Evolutionary conservation across 2,329 filamentous ascomycete genomes (phyloP).

Genomic region (Fusarium sp.): DNA sequence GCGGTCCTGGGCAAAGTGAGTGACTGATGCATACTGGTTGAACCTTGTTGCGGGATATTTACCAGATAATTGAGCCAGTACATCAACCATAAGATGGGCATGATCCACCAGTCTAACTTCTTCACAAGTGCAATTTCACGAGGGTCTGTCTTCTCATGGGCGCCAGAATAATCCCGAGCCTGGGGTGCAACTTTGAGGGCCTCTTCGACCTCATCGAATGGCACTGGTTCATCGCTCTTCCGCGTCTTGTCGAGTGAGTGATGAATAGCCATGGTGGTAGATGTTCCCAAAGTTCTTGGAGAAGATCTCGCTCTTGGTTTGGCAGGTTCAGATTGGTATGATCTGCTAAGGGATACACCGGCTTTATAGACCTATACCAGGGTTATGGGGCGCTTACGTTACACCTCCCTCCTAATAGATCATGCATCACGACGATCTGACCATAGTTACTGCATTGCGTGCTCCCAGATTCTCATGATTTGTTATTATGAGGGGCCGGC

Average conservation of each 20-base stretch:
- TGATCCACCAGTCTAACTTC: conserved; percentile 33
- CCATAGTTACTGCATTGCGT: too few species aligned
- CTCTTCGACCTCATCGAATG: conserved; percentile 24
- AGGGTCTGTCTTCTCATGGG: conserved; percentile 28
- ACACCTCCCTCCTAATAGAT: too few species aligned
- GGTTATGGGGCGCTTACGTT: too few species aligned
- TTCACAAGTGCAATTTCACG: conserved; percentile 31
- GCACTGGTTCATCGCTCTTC: neutral
- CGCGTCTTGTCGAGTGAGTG: neutral
- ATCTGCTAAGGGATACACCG: too few species aligned
- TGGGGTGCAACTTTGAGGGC: conserved; percentile 16
- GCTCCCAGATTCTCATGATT: too few species aligned
- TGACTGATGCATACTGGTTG: fast-evolving
- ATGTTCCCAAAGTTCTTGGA: too few species aligned
- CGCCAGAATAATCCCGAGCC: conserved; percentile 35
- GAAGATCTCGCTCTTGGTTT: neutral
- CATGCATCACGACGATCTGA: too few species aligned
- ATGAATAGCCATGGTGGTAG: neutral
- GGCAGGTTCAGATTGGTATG: neutral
- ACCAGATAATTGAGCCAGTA: conserved; percentile 61
- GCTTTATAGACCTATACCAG: too few species aligned
- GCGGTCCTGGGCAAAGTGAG: conserved; percentile 50
- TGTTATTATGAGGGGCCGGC: too few species aligned
- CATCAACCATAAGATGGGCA: conserved; percentile 52
- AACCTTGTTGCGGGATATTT: neutral